Conservation (phyloP, 2,329 filamentous ascomycete genomes). For the Hymenoscyphus infarciens region DNA sequence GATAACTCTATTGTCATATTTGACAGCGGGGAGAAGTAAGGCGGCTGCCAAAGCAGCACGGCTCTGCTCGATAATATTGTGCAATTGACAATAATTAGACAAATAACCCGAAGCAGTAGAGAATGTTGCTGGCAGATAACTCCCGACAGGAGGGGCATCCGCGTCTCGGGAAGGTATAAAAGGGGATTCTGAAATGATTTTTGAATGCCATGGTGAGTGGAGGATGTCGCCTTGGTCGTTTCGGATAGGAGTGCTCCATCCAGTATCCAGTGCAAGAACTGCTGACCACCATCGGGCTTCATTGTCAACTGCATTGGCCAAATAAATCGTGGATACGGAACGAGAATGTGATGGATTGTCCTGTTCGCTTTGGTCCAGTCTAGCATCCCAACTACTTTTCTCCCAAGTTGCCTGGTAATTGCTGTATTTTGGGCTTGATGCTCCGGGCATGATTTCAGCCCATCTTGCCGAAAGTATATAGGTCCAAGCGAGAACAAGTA, state of each 20-base stretch:
- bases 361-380: not conserved
- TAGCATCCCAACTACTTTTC: constrained; percentile 2
- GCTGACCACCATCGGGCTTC: constrained; percentile 33
- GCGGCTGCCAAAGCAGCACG: constrained; percentile 32
- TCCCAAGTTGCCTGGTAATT: constrained; percentile 19
- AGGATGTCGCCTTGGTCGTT: constrained; percentile 22
- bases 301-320: constrained; percentile 28
- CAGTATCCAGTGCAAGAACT: constrained; percentile 26
- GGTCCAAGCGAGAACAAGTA: constrained; percentile 33
- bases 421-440: constrained; percentile 17
- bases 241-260: constrained; percentile 28
- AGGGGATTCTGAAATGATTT: constrained; percentile 18
- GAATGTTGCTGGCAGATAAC: constrained; percentile 20
- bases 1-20: constrained; percentile 19
- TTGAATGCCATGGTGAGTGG: constrained; percentile 25
- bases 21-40: constrained; percentile 31
- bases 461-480: constrained; percentile 35
- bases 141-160: constrained; percentile 13
- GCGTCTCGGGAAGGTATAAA: constrained; percentile 19
- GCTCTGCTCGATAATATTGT: constrained; percentile 28
- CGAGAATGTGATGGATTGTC: too few relatives aligned
- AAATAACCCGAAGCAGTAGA: constrained; percentile 29
- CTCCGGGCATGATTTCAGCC: constrained; percentile 32
- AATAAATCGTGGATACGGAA: constrained; percentile 13
- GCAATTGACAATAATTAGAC: constrained; percentile 28